Evolutionary conservation across 768 basidiomycete species (phyloP).

Genomic region (Amanita molliuscula): DNA sequence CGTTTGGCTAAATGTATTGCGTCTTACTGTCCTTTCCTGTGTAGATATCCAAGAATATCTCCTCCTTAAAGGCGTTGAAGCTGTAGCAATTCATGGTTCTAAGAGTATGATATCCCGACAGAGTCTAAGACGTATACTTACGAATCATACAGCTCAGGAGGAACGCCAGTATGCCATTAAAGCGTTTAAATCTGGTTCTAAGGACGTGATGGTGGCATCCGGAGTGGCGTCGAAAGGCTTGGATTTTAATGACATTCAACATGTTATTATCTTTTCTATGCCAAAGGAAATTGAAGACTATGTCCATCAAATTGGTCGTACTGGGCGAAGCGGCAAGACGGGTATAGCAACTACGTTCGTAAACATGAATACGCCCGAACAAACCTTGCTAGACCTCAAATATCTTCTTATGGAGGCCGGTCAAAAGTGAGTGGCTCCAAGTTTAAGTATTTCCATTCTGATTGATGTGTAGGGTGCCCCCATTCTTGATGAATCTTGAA

Average conservation of each 20-base stretch:
- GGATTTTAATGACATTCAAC: slow-evolving; percentile 98
- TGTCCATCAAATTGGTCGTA: slow-evolving; percentile 98
- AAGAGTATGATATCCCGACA: slow-evolving; percentile 58
- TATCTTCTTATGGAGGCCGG: slow-evolving; percentile 96
- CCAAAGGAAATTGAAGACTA: slow-evolving; percentile 99
- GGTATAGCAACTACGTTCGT: slow-evolving; percentile 99
- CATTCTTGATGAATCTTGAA: slow-evolving; percentile 82
- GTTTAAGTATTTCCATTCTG: neutral
- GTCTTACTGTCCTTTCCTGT: neutral
- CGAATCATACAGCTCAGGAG: slow-evolving; percentile 65
- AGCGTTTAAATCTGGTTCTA: slow-evolving; percentile 93
- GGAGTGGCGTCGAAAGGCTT: slow-evolving; percentile 97
- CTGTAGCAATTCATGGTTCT: slow-evolving; percentile 96
- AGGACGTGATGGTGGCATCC: slow-evolving; percentile 99
- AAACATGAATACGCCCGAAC: slow-evolving; percentile 95
- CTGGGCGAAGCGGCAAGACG: slow-evolving; percentile 95
- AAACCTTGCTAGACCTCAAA: slow-evolving; percentile 93
- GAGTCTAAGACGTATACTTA: neutral
- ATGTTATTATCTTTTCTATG: slow-evolving; percentile 99
- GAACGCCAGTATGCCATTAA: slow-evolving; percentile 99
- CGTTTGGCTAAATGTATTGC: slow-evolving; percentile 2
- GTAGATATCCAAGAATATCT: slow-evolving; percentile 97
- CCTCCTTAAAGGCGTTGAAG: slow-evolving; percentile 92
- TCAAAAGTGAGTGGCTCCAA: slow-evolving; percentile 60
- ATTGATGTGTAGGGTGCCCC: slow-evolving; percentile 64